Base-by-base conservation (phyloP, 805 yeast species). In the Pichia californica region DNA sequence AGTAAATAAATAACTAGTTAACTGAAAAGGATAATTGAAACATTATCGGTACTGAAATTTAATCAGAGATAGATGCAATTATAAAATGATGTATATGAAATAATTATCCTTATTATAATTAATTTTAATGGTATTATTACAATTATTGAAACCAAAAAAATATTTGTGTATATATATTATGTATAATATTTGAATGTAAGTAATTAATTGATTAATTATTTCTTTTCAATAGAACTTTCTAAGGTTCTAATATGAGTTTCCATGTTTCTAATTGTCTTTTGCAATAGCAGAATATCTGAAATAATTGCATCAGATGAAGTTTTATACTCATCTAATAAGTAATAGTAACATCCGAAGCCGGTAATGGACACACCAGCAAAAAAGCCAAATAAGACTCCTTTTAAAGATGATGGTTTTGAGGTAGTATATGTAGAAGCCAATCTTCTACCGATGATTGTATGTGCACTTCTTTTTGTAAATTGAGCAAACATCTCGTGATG, bases 291-390 rank as follows among this genome's bases (percentile, higher is more conserved):
- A 18, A 87, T 84, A 57, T 87, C 96, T 40, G 86, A 76, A 45
- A 85, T 73, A 45, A 87, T 76, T 16, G 83, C 83, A 53, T 74
- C 75, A 60, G 81, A 84, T 52, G 91, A 76, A 48, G 73, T 69
- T 60, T 81, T 79, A 71, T 84, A 85, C 62, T 83, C 84, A 56
- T 86, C 93, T 46, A 85, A 63, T 52, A 85, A 69, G 63, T 85
- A 87, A 61, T 77, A 82, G 69, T 87, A 87, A 14, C 89, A 79
- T 7, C 77, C 84, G 43, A 74, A 74, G 3, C 94, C 89, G 15
- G 95, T 83, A 49, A 74, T 60, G 19, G 87, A 69, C 31, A 82
- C 83, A 36, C 96, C 95, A 26, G 80, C 68, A 43, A 87, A 71
- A 63, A 87, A 88, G 2, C 96, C 96, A 43, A 85, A 67, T 49